A percentile compares a stretch with the other conserved stretches of the same genome.
phyloP scores from a whole-genome alignment of 768 basidiomycete genomes.

The Suillus placidus region DNA sequence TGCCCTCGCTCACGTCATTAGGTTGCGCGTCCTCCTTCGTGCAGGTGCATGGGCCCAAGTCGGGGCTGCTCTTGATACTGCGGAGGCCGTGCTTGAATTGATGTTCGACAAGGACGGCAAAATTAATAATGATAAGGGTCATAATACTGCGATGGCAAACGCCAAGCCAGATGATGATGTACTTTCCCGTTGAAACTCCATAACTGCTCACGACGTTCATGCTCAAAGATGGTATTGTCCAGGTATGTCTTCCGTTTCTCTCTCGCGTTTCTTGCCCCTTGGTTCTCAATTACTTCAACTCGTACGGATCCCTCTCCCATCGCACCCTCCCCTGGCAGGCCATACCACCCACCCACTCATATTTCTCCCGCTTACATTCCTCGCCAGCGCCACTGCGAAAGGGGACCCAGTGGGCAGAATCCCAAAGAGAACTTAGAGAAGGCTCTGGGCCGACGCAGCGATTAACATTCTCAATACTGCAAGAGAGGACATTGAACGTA shows the following conservation, averaged over 20 bases:
- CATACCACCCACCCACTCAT: conserved; percentile 71
- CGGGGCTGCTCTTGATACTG: conserved; percentile 36
- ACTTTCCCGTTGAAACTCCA: conserved; percentile 33
- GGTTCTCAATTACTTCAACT: background rate
- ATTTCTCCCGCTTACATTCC: conserved; percentile 64
- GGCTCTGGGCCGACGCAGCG: conserved; percentile 69
- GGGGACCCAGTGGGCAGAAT: conserved; percentile 74
- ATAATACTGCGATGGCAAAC: background rate
- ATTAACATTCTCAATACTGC: conserved; percentile 38
- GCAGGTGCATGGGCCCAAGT: conserved; percentile 41
- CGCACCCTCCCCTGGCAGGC: conserved; percentile 50
- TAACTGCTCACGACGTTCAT: conserved; percentile 31
- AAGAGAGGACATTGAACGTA: conserved; percentile 29
- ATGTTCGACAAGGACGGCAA: conserved; percentile 1
- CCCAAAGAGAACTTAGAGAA: conserved; percentile 74
- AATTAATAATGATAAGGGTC: background rate
- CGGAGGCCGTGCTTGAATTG: background rate
- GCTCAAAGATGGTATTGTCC: conserved; percentile 39
- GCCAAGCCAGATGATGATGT: conserved; percentile 1
- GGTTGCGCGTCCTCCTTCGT: conserved; percentile 49
- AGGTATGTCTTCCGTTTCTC: conserved; percentile 27
- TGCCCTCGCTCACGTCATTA: conserved; percentile 56
- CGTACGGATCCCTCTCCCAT: conserved; percentile 29
- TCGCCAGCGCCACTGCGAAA: conserved; percentile 66
- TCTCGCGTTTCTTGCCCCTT: background rate